Base-by-base conservation (phyloP, 306 rosid genomes). In the Vigna trinervia region DNA sequence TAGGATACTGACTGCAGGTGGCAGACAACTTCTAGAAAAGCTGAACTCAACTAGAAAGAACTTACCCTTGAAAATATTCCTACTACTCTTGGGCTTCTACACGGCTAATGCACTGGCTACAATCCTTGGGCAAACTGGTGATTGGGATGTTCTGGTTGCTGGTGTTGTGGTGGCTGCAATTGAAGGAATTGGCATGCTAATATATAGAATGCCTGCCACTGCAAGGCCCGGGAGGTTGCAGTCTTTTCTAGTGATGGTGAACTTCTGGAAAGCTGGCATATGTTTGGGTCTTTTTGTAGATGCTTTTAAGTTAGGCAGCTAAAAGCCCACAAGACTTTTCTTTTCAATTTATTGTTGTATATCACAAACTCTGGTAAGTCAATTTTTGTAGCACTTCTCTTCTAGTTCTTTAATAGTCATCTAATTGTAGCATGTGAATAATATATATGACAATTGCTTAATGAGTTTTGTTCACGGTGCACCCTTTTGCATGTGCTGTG, bases 221-320 rank as follows among this genome's bases (percentile, higher is more conserved):
- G 54, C 53, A 66, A 84, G 91, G 19, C 84, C 81, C 19, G 92
- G 85, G 81, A 92, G 95, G 76, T 80, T 92, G 73, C 92, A 87
- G 71, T 87, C 94, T 73, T 88, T 95, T 76, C 85, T 92, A 43
- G 87, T 38, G 77, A 74, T 95, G 92, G 50, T 95, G 38, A 95
- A 95, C 84, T 95, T 83, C 80, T 92, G 97, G 99, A 95, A 95
- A 86, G 99, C 99, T 2, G 99, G 99, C 69, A 96, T 95, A 17
- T 95, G 99, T 82, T 86, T 95, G 78, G 97, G 99, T 73, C 96
- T 95, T 65, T 95, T 90, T 84, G 99, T 92, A 58, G 99, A 95
- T 85, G 99, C 99, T 71, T 95, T 95, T 63, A 92, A 95, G 83
- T 78, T 95, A 60, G 99, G 99, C 57, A 95, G 99, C 86, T 95